Evolutionary conservation across 1,139 yeast species (phyloP).

Genomic region (Debaryomyces sp.): DNA sequence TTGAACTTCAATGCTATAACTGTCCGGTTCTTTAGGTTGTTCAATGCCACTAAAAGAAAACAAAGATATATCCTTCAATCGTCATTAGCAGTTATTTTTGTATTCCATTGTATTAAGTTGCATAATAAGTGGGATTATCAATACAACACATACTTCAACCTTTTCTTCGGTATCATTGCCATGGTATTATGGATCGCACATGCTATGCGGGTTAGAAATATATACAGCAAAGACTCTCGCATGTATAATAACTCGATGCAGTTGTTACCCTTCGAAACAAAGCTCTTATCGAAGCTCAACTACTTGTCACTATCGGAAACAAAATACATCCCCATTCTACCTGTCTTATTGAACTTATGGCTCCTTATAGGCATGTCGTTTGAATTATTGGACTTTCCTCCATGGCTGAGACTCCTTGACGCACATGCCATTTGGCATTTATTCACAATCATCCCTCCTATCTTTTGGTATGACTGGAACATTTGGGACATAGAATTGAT

Average conservation of each 20-base stretch:
- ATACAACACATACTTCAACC: conserved; percentile 41
- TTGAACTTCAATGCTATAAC: conserved; percentile 40
- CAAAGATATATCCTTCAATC: conserved; percentile 16
- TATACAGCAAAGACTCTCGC: conserved; percentile 25
- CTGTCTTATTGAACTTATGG: conserved; percentile 39
- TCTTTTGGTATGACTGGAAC: conserved; percentile 53
- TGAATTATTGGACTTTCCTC: conserved; percentile 43
- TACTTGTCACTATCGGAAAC: conserved; percentile 29
- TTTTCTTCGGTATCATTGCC: conserved; percentile 34
- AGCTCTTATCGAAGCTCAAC: conserved; percentile 35
- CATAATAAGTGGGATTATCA: conserved; percentile 40
- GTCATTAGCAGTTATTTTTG: conserved; percentile 18
- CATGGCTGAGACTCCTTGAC: conserved; percentile 36
- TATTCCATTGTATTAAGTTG: conserved; percentile 34
- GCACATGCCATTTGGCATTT: conserved; percentile 52
- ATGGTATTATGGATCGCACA: conserved; percentile 41
- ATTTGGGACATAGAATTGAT: conserved; percentile 50
- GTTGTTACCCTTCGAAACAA: conserved; percentile 44
- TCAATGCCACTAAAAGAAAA: conserved; percentile 12
- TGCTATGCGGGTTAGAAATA: conserved; percentile 23
- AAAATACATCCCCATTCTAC: conserved; percentile 37
- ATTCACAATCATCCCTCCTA: conserved; percentile 44
- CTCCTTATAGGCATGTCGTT: conserved; percentile 38
- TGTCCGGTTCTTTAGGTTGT: conserved; percentile 35
- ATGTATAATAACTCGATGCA: conserved; percentile 41